phyloP scores from a whole-genome alignment of 1,139 yeast genomes.

The Hansenula sp. region DNA sequence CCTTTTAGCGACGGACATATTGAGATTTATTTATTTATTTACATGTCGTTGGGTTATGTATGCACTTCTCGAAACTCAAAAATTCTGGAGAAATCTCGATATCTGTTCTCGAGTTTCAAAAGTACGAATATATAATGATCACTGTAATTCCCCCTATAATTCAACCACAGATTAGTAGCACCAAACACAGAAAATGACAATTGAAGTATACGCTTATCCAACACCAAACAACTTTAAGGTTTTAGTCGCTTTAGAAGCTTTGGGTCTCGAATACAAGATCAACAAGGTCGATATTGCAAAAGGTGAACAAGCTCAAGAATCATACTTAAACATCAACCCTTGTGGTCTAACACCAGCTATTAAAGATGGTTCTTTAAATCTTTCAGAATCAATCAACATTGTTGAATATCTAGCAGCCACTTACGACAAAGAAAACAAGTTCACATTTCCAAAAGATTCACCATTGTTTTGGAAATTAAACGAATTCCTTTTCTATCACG shows the following conservation, averaged over 20 bases:
- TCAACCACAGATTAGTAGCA: background rate
- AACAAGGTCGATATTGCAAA: background rate
- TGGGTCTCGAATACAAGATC: background rate
- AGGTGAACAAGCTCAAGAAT: background rate
- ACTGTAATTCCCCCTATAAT: too few relatives aligned
- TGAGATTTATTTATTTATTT: too few relatives aligned
- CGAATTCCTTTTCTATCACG: background rate
- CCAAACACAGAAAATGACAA: background rate
- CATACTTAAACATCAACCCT: background rate
- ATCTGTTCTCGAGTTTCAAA: too few relatives aligned
- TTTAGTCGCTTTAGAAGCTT: background rate
- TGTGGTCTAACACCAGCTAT: background rate
- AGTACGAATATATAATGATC: too few relatives aligned
- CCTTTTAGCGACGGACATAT: too few relatives aligned
- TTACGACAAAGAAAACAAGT: background rate
- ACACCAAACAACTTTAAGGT: background rate
- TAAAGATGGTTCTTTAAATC: background rate
- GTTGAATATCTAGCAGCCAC: background rate
- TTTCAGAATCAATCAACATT: background rate
- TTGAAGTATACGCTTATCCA: background rate
- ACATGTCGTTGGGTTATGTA: too few relatives aligned
- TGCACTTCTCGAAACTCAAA: too few relatives aligned
- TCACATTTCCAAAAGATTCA: background rate
- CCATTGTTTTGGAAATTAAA: background rate
- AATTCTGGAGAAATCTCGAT: too few relatives aligned